phyloP scores from a whole-genome alignment of 768 basidiomycete species.

The Agaricus sinodeliciosus region DNA sequence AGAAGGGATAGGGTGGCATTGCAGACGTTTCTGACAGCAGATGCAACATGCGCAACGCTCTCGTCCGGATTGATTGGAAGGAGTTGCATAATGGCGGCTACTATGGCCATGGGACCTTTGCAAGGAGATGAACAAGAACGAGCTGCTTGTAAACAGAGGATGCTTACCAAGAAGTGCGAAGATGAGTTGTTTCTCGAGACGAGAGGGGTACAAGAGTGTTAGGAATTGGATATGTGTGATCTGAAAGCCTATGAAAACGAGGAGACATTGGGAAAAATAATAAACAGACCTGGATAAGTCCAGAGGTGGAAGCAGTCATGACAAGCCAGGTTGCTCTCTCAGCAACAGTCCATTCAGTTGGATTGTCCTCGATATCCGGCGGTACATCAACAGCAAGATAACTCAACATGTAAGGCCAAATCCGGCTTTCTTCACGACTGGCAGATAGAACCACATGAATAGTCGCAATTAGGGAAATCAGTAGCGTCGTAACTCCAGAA shows the following conservation, averaged over 20 bases:
- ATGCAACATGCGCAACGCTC: slow-evolving; percentile 47
- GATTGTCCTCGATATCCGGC: slow-evolving; percentile 29
- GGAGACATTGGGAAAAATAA: background rate
- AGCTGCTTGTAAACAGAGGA: background rate
- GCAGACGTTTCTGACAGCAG: slow-evolving; percentile 86
- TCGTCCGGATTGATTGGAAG: slow-evolving; percentile 51
- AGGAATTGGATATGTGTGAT: slow-evolving; percentile 98
- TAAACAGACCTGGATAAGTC: slow-evolving; percentile 69
- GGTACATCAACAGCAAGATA: slow-evolving; percentile 84
- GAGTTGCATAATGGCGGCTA: slow-evolving; percentile 80
- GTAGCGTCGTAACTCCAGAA: slow-evolving; percentile 72
- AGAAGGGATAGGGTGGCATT: slow-evolving; percentile 94
- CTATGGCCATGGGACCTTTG: slow-evolving; percentile 75
- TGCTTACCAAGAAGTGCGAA: slow-evolving; percentile 73
- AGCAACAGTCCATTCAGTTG: slow-evolving; percentile 49
- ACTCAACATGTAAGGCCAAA: slow-evolving; percentile 95
- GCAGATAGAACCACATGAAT: slow-evolving; percentile 66
- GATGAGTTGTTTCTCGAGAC: slow-evolving; percentile 81
- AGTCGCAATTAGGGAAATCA: slow-evolving; percentile 72
- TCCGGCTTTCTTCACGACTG: slow-evolving; percentile 52
- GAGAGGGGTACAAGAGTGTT: slow-evolving; percentile 89
- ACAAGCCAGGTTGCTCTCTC: slow-evolving; percentile 77
- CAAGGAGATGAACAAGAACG: background rate
- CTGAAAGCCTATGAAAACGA: slow-evolving; percentile 29
- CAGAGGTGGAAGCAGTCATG: slow-evolving; percentile 82